Evolutionary conservation across 495 filamentous ascomycete species (phyloP).

Genomic region (Xylona heveae): DNA sequence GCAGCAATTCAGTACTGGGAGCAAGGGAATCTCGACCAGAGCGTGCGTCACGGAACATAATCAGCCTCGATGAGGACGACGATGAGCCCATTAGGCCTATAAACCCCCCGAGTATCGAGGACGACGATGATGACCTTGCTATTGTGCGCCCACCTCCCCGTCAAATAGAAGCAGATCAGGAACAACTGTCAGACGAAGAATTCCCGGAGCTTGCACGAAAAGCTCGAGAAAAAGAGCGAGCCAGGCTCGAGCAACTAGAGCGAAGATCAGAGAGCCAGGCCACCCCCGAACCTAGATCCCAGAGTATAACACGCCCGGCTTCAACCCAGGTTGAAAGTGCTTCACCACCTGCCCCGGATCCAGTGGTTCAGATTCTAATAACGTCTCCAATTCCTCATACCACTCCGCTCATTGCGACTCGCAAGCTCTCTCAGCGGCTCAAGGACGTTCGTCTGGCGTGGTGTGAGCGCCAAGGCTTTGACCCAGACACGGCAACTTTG

Average conservation of each 20-base stretch:
- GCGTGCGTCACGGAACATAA: slow-evolving; percentile 4
- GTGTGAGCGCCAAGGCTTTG: slow-evolving; percentile 37
- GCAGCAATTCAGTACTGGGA: too few species aligned
- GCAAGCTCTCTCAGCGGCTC: slow-evolving; percentile 40
- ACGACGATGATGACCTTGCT: slow-evolving; percentile 2
- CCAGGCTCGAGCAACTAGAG: slow-evolving; percentile 3
- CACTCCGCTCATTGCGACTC: slow-evolving; percentile 40
- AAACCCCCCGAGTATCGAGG: too few species aligned
- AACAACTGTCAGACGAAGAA: slow-evolving; percentile 19
- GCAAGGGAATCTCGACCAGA: slow-evolving; percentile 2
- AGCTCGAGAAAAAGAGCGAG: slow-evolving; percentile 8
- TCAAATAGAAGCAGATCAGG: background rate
- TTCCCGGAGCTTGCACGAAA: slow-evolving; percentile 20
- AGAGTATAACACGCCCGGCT: background rate
- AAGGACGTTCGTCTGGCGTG: slow-evolving; percentile 44
- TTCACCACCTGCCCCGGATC: slow-evolving; percentile 11
- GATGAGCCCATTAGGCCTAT: too few species aligned
- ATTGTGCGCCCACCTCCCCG: background rate
- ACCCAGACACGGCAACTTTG: slow-evolving; percentile 19
- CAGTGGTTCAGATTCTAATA: slow-evolving; percentile 49
- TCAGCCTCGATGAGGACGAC: slow-evolving; percentile 14
- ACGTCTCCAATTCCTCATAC: slow-evolving; percentile 40
- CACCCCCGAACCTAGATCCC: background rate
- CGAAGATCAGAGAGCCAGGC: background rate
- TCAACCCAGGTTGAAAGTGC: slow-evolving; percentile 1